Conservation (phyloP, 306 rosid genomes). For the Castanopsis chinensis region DNA sequence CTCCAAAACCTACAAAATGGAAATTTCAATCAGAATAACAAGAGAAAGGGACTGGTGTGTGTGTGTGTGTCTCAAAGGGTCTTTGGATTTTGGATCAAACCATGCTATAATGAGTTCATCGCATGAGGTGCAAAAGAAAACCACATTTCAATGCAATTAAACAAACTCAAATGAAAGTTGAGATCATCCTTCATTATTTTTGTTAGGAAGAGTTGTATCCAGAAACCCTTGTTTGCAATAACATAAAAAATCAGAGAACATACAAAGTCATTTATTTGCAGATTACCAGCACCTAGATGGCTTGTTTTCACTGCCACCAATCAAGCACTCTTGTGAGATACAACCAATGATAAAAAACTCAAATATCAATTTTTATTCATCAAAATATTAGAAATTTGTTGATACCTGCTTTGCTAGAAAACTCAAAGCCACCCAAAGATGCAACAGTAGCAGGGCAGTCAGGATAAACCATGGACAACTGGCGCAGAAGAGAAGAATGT, state of each 20-base stretch:
- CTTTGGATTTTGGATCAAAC: neutral
- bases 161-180: neutral
- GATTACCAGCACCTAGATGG: constrained; percentile 43
- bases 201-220: neutral
- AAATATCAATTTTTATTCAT: neutral
- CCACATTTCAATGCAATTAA: neutral
- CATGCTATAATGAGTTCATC: constrained; percentile 1
- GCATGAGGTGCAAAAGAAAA: neutral
- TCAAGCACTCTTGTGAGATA: constrained; percentile 28
- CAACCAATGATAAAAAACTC: constrained; percentile 2
- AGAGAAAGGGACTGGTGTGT: neutral
- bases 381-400: neutral
- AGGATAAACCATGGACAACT: constrained; percentile 62
- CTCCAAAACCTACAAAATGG: constrained; percentile 51
- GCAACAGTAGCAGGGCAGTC: constrained; percentile 45
- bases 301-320: constrained; percentile 65
- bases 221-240: neutral
- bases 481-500: constrained; percentile 51
- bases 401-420: constrained; percentile 60
- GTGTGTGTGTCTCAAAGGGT: neutral
- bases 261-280: constrained; percentile 58
- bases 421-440: constrained; percentile 53
- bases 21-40: constrained; percentile 8
- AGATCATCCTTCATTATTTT: neutral
- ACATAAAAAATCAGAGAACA: constrained; percentile 31